Evolutionary conservation across 371 early-diverging fungal genomes (phyloP).

Genomic region (Funneliformis caledonium): DNA sequence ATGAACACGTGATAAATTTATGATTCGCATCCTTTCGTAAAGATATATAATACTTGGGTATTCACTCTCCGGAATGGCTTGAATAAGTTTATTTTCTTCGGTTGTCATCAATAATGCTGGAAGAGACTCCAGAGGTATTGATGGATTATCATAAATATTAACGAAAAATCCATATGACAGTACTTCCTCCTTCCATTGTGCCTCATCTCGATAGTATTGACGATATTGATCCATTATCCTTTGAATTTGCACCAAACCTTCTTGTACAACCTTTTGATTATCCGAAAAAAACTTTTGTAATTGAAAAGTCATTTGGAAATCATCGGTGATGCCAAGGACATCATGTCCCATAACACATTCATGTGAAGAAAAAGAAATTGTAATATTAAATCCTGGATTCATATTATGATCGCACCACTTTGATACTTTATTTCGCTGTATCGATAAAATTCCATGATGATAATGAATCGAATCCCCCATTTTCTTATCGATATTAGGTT

Average conservation of each 20-base stretch:
- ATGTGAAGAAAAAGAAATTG: conserved; percentile 48
- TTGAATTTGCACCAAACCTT: conserved; percentile 46
- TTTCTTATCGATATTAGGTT: conserved; percentile 41
- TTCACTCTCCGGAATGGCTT: conserved; percentile 50
- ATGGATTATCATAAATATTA: conserved; percentile 56
- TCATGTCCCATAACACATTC: conserved; percentile 48
- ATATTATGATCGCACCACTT: conserved; percentile 53
- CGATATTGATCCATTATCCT: conserved; percentile 50
- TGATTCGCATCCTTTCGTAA: conserved; percentile 59
- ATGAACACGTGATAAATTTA: conserved; percentile 49
- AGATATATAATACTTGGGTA: conserved; percentile 51
- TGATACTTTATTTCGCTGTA: conserved; percentile 51
- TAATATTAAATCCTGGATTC: conserved; percentile 56
- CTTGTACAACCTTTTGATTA: conserved; percentile 52
- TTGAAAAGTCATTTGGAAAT: conserved; percentile 52
- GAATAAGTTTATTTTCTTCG: conserved; percentile 55
- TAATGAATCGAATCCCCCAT: conserved; percentile 46
- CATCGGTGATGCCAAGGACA: conserved; percentile 51
- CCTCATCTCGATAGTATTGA: conserved; percentile 50
- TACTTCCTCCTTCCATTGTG: conserved; percentile 54
- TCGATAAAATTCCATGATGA: conserved; percentile 50
- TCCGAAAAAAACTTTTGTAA: conserved; percentile 55
- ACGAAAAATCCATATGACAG: conserved; percentile 59
- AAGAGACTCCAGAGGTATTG: conserved; percentile 50
- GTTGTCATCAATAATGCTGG: conserved; percentile 51